phyloP scores from a whole-genome alignment of 1,284 basidiomycete genomes.

The Ceratobasidium sp. region DNA sequence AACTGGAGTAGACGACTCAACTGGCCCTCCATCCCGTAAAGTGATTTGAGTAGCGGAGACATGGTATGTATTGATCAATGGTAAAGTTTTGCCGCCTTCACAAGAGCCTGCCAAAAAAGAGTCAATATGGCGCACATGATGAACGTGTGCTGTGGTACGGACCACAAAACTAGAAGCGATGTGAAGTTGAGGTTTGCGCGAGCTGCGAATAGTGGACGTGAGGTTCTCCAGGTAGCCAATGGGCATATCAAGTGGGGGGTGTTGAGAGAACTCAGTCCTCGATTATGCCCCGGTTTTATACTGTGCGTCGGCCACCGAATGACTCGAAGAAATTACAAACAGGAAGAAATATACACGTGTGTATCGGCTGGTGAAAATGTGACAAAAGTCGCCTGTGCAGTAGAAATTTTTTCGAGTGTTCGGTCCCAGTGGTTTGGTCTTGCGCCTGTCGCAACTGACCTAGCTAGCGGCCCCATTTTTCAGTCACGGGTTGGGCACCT shows the following conservation, averaged over 20 bases:
- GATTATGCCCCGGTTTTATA: neutral
- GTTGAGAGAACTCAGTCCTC: neutral
- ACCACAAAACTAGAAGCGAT: constrained; percentile 1
- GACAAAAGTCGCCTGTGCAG: no score
- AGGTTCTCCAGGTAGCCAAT: neutral
- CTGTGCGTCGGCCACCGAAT: neutral
- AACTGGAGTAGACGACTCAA: neutral
- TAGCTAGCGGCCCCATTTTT: no score
- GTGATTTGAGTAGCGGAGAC: neutral
- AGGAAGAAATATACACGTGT: neutral
- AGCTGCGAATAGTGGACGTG: neutral
- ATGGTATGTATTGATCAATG: neutral
- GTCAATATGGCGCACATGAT: neutral
- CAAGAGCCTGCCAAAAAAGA: neutral
- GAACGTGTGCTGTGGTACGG: neutral
- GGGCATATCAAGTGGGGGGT: neutral
- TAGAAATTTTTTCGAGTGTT: no score
- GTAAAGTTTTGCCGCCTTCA: constrained; percentile 13
- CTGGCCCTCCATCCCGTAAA: neutral
- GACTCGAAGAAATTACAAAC: neutral
- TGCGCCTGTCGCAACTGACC: no score
- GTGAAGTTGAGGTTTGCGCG: neutral
- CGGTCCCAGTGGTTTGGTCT: no score
- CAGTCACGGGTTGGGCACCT: no score
- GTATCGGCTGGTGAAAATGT: neutral